Conservation (phyloP, 2,329 filamentous ascomycete species). For the Aspergillus proliferans region DNA sequence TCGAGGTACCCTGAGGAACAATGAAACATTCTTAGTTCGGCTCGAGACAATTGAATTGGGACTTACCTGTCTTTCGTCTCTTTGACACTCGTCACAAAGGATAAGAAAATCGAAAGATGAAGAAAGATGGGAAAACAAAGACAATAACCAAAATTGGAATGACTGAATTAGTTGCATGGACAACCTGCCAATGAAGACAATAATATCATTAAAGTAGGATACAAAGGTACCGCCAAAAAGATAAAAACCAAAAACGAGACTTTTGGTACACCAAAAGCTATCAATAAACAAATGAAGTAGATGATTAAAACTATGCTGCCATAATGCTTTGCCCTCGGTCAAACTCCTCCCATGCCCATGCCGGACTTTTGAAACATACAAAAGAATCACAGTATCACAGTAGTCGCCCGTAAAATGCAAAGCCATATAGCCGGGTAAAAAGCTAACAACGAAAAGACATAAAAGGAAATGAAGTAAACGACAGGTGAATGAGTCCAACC, state of each 20-base stretch:
- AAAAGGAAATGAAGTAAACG: conserved; percentile 6
- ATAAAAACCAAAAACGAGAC: conserved; percentile 4
- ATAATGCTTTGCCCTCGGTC: conserved; percentile 12
- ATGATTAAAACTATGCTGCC: conserved; percentile 13
- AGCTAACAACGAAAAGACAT: background rate
- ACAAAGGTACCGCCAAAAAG: conserved; percentile 2
- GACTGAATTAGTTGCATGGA: too few relatives aligned
- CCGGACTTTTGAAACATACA: conserved; percentile 5
- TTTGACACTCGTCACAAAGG: background rate
- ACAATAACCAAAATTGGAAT: background rate
- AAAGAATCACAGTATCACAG: conserved; percentile 11
- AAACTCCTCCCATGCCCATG: conserved; percentile 16
- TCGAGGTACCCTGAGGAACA: background rate
- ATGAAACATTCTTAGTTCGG: background rate
- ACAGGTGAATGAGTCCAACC: conserved; percentile 5
- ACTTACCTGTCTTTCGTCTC: background rate
- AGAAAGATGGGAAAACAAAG: background rate
- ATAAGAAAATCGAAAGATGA: background rate
- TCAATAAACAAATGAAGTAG: conserved; percentile 8
- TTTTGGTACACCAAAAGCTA: conserved; percentile 14
- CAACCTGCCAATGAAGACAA: background rate
- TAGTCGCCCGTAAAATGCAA: conserved; percentile 7
- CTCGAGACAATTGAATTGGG: background rate
- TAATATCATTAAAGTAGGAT: conserved; percentile 1
- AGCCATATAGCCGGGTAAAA: conserved; percentile 1